Base-by-base conservation (phyloP, 2,329 filamentous ascomycete genomes). In the Aspergillus sp. region DNA sequence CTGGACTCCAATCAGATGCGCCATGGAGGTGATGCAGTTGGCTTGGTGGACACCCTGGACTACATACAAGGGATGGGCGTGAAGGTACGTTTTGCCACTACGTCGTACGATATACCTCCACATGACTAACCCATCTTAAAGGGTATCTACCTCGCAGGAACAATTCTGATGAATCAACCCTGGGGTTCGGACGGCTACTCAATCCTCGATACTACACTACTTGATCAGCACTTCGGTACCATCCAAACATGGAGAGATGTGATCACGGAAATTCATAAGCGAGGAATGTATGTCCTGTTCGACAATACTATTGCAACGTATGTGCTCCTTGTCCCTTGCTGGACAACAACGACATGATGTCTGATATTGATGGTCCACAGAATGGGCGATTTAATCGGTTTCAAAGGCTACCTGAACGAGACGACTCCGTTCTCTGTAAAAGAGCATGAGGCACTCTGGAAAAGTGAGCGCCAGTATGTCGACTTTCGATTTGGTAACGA, bases 251-350 rank as follows among this genome's bases (percentile, higher is more conserved):
- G 83, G 82, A 78, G 82, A 60, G 66, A 73, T 43, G 77, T 79
- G 2, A 80, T 87, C 48, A 71, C 77, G 8, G 82, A 82, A 45
- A 83, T 87, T n/a, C 84, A 87, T 60, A 67, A 68, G 2, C 75
- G 81, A 26, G 80, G 76, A 49, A 87, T 87, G 83, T 86, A 85
- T 69, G 82, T 87, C 38, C 71, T 87, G 30, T 68, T 87, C 53
- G 84, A 87, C 64, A 86, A 86, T 61, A 87, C 84, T 2, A 78
- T 87, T 64, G 78, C 81, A 43, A 87, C 84, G 73, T 79, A 68
- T 73, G 76, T 70, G 22, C 22, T 14, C 33, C 3, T 10, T 26
- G 30, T 22, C 13, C 10, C 10, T 24, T n/a, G 5, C 8, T 14
- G 13, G 11, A 47, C 4, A 26, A 14, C 10, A 6, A 17, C 1